A percentile compares a stretch with the other conserved stretches of the same genome.
phyloP scores from a whole-genome alignment of 148 eudicot species.

The Vaccinium corymbosum region DNA sequence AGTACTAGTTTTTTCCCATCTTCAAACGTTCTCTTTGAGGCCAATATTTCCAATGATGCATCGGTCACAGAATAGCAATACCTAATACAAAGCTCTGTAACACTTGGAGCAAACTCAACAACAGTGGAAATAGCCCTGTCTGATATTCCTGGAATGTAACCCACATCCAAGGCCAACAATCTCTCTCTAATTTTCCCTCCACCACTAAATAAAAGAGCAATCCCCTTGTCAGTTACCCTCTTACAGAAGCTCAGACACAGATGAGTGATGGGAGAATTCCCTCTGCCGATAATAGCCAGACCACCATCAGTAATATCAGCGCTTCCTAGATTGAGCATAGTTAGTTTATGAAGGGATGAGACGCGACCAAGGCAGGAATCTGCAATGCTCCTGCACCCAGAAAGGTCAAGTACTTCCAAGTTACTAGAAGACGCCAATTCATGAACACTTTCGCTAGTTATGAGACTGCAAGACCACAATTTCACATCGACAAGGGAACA shows the following conservation, averaged over 20 bases:
- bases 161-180: conserved; percentile 33
- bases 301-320: conserved; percentile 49
- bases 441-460: conserved; percentile 39
- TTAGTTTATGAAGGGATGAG: conserved; percentile 28
- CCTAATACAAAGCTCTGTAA: conserved; percentile 41
- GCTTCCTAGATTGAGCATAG: conserved; percentile 33
- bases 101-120: conserved; percentile 19
- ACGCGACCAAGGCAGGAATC: conserved; percentile 32
- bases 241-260: conserved; percentile 37
- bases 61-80: conserved; percentile 40
- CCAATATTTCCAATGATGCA: conserved; percentile 30
- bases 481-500: conserved; percentile 38
- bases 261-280: conserved; percentile 27
- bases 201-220: conserved; percentile 28
- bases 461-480: conserved; percentile 32
- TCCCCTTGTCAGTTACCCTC: conserved; percentile 43
- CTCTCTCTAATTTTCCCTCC: conserved; percentile 33
- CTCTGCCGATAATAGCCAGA: conserved; percentile 31
- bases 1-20: conserved; percentile 21
- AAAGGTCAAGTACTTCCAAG: conserved; percentile 36
- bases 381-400: conserved; percentile 39
- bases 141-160: conserved; percentile 37
- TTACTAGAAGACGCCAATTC: conserved; percentile 26
- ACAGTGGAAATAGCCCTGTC: conserved; percentile 31
- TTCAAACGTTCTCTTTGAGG: conserved; percentile 22